Percentiles rank a stretch among this genome's conserved stretches.
These are phyloP conservation scores for Penicillium crystallinum DNA, from an alignment of 495 filamentous ascomycete genomes.

Conservation along the genomic window DNA sequence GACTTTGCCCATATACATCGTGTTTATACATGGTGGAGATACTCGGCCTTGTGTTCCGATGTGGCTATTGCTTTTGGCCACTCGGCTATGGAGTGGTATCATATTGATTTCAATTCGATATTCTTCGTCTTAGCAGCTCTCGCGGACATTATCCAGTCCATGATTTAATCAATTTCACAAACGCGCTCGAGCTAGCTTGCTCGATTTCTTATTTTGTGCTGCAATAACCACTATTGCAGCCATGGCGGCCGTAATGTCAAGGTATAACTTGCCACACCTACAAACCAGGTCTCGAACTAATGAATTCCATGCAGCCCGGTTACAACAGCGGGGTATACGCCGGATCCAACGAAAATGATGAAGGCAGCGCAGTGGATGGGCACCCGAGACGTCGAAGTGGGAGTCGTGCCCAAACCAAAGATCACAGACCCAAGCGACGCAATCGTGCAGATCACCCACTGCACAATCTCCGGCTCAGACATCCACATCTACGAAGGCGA, in stretches of 20 bases:
- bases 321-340: slow-evolving; percentile 14
- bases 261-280: neutral
- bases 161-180: neutral
- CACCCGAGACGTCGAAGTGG: slow-evolving; percentile 17
- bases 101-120: neutral
- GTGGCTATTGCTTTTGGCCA: neutral
- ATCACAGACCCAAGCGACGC: slow-evolving; percentile 30
- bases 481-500: slow-evolving; percentile 27
- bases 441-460: slow-evolving; percentile 31
- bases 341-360: slow-evolving; percentile 26
- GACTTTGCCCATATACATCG: too few relatives aligned
- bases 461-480: slow-evolving; percentile 32
- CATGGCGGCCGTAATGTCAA: slow-evolving; percentile 4
- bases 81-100: neutral
- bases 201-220: neutral
- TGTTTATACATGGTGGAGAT: neutral
- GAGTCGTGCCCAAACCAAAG: slow-evolving; percentile 24
- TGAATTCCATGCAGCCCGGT: slow-evolving; percentile 1
- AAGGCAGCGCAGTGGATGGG: slow-evolving; percentile 27
- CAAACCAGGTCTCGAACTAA: too few relatives aligned
- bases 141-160: too few relatives aligned
- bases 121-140: too few relatives aligned
- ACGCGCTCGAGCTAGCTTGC: neutral
- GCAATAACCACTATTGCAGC: neutral
- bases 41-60: neutral